Evolutionary conservation across 495 filamentous ascomycete genomes (phyloP).

Genomic region (Neurospora intermedia): DNA sequence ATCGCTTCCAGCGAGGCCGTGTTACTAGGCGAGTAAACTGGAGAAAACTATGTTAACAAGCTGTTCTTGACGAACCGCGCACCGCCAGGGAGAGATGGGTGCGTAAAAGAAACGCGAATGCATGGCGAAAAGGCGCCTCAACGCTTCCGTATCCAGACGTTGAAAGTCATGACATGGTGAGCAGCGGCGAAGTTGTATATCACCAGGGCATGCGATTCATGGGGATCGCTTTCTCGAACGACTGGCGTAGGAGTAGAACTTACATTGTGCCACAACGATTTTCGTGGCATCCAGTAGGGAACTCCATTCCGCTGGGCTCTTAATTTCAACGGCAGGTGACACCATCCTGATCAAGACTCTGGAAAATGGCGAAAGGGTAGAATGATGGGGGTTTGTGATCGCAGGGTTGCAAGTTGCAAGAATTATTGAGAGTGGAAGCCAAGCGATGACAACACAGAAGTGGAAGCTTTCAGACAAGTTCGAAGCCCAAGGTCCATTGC

Average conservation of each 20-base stretch:
- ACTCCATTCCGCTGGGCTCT: slow-evolving; percentile 50
- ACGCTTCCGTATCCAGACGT: neutral
- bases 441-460: neutral
- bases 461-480: neutral
- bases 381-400: neutral
- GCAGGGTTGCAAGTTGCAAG: neutral
- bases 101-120: neutral
- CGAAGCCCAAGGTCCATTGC: neutral
- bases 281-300: slow-evolving; percentile 53
- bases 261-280: slow-evolving; percentile 80
- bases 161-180: neutral
- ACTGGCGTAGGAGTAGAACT: slow-evolving; percentile 26
- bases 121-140: neutral
- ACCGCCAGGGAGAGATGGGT: neutral
- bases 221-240: slow-evolving; percentile 1
- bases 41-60: slow-evolving; percentile 12
- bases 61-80: neutral
- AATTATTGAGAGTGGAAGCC: neutral
- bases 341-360: neutral
- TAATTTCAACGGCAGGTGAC: neutral
- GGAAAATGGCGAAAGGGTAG: neutral
- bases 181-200: neutral
- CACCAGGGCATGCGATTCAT: neutral
- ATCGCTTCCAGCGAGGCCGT: slow-evolving; percentile 75
- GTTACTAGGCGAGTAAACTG: slow-evolving; percentile 86